These are phyloP conservation scores for Toxoplasma gondii DNA, from an alignment of 169 alveolate genomes.

Conservation along the genomic window DNA sequence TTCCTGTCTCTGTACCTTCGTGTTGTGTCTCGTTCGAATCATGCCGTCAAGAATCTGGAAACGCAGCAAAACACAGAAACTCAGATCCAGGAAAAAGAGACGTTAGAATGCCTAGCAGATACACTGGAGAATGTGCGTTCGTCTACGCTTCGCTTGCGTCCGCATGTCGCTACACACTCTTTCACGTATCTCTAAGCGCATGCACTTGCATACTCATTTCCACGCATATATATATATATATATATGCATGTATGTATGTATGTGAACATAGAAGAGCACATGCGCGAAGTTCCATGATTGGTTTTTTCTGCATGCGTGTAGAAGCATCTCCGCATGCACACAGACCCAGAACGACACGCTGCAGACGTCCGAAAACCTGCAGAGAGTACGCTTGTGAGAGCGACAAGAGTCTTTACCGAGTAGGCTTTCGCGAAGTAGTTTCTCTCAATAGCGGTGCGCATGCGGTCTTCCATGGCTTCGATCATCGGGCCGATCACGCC, in stretches of 20 bases:
- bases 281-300: no score
- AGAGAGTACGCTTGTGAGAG: no score
- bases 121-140: not conserved
- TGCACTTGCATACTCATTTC: not conserved
- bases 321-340: not conserved
- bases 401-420: not conserved
- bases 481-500: slow-evolving; percentile 17
- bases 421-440: not conserved
- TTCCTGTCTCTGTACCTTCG: not conserved
- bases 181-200: no score
- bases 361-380: no score
- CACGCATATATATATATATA: not conserved
- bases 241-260: not conserved
- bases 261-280: not conserved
- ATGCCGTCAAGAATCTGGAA: not conserved
- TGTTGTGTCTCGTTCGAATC: not conserved
- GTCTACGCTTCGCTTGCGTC: no score
- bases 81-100: no score
- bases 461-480: not conserved
- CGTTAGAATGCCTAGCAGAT: no score
- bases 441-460: not conserved
- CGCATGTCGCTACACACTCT: no score
- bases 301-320: not conserved
- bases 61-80: not conserved
- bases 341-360: not conserved